Evolutionary conservation across 106 monocot species (phyloP).

Genomic region (Dendrobium officinale): DNA sequence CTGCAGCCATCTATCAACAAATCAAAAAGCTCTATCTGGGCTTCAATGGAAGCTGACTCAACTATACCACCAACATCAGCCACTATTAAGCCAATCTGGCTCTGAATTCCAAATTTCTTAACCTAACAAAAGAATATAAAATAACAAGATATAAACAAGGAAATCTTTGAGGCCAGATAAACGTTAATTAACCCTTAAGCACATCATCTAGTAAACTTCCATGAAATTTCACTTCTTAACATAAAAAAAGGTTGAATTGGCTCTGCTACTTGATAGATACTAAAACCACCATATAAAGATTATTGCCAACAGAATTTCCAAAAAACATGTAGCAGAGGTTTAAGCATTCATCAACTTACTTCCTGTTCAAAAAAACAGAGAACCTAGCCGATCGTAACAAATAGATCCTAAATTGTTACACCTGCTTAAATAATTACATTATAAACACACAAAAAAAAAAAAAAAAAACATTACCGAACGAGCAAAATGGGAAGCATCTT

Average conservation of each 20-base stretch:
- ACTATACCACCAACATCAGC: conserved; percentile 84
- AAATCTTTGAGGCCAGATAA: background rate
- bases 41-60: conserved; percentile 51
- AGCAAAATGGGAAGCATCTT: conserved; percentile 87
- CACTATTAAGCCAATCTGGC: conserved; percentile 63
- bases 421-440: background rate
- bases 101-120: conserved; percentile 78
- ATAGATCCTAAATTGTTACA: background rate
- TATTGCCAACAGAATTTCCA: background rate
- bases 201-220: background rate
- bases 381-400: background rate
- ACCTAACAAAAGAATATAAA: conserved; percentile 39
- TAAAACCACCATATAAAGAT: background rate
- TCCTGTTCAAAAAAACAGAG: background rate
- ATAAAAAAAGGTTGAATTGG: background rate
- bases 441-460: background rate
- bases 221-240: background rate
- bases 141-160: background rate
- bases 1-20: conserved; percentile 78
- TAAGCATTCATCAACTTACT: background rate
- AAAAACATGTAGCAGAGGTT: background rate
- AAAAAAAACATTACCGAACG: conserved; percentile 55
- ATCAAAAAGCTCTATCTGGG: conserved; percentile 77
- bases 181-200: background rate
- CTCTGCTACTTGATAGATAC: background rate